phyloP scores from a whole-genome alignment of 2,329 filamentous ascomycete genomes.

The Trichoderma koningiopsis region DNA sequence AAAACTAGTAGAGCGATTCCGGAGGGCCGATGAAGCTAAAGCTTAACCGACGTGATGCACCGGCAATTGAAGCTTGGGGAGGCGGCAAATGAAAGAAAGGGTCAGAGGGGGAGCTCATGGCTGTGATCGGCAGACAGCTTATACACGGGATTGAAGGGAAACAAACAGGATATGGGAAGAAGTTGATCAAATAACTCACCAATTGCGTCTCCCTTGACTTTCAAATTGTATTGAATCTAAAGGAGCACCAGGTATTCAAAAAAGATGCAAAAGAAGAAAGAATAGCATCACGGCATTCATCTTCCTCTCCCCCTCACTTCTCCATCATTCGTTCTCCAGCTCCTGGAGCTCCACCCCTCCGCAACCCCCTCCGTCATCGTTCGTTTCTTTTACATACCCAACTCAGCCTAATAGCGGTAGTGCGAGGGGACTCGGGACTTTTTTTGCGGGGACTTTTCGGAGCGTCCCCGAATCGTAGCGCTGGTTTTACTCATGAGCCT shows the following conservation, averaged over 20 bases:
- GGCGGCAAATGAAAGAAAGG: not conserved
- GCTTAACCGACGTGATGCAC: not conserved
- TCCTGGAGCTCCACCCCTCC: constrained; percentile 16
- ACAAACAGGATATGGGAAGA: not conserved
- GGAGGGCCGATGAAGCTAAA: not conserved
- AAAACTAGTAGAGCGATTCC: constrained; percentile 9
- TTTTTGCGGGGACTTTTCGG: constrained; percentile 2
- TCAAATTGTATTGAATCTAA: not conserved
- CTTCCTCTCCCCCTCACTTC: not conserved
- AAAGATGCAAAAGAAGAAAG: not conserved
- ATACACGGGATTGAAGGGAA: not conserved
- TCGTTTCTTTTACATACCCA: not conserved
- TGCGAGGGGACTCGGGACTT: not conserved
- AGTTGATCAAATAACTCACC: not conserved
- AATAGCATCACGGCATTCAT: not conserved
- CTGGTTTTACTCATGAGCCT: constrained; percentile 3
- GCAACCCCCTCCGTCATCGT: constrained; percentile 20
- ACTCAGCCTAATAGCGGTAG: constrained; percentile 11
- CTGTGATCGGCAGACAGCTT: not conserved
- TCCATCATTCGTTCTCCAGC: constrained; percentile 3
- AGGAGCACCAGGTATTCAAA: not conserved
- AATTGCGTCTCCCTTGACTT: not conserved
- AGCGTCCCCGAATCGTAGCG: constrained; percentile 8
- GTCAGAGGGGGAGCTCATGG: not conserved
- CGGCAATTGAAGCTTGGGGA: too few species aligned